phyloP scores from a whole-genome alignment of 495 filamentous ascomycete genomes.

The Daldinia childiae region DNA sequence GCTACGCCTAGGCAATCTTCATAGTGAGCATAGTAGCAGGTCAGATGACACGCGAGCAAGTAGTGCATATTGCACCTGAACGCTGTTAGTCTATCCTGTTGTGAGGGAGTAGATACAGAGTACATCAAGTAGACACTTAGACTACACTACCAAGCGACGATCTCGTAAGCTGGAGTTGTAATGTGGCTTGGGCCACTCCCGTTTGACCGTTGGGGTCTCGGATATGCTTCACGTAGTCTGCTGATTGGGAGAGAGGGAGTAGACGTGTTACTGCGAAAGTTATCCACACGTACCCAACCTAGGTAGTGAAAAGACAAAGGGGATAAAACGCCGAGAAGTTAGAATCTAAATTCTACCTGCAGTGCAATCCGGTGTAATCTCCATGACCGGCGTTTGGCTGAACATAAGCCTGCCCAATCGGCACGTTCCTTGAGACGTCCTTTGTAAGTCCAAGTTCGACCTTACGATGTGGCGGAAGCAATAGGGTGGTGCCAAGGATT shows the following conservation, averaged over 20 bases:
- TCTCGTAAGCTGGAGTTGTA: conserved; percentile 22
- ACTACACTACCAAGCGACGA: conserved; percentile 11
- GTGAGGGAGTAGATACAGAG: not conserved
- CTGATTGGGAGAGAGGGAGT: conserved; percentile 15
- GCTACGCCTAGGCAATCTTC: conserved; percentile 2
- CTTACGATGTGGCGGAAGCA: conserved; percentile 17
- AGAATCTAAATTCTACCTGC: conserved; percentile 32
- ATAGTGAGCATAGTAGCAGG: conserved; percentile 9
- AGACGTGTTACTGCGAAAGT: conserved; percentile 17
- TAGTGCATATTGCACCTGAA: conserved; percentile 7
- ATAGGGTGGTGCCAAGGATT: conserved; percentile 20
- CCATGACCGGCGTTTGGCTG: conserved; percentile 17
- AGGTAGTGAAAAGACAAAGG: conserved; percentile 18
- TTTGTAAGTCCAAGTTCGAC: conserved; percentile 18
- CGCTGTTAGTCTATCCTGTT: conserved; percentile 12
- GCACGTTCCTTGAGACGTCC: conserved; percentile 39
- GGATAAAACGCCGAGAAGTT: conserved; percentile 26
- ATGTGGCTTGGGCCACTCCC: conserved; percentile 43
- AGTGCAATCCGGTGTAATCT: conserved; percentile 12
- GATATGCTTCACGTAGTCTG: conserved; percentile 34
- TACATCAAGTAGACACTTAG: not conserved
- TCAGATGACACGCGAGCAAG: conserved; percentile 9
- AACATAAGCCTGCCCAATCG: conserved; percentile 29
- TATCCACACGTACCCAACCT: conserved; percentile 18
- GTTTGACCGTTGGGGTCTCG: conserved; percentile 40